phyloP scores from a whole-genome alignment of 495 filamentous ascomycete species.

The Annulohypoxylon moriforme region DNA sequence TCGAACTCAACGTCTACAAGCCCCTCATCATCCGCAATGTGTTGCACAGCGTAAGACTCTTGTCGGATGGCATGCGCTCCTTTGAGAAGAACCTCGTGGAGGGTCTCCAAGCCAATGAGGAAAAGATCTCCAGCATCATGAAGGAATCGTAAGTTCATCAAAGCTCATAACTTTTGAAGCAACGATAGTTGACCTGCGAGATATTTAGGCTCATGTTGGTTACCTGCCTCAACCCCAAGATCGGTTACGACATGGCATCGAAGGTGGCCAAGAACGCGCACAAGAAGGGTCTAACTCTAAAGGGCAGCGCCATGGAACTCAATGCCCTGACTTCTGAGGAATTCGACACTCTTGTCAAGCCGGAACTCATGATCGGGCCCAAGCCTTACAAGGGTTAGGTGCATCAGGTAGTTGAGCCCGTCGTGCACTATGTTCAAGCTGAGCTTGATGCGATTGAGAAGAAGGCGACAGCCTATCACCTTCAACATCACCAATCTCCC shows the following conservation, averaged over 20 bases:
- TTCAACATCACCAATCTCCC: conserved; percentile 25
- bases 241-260: conserved; percentile 97
- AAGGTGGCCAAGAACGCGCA: conserved; percentile 99
- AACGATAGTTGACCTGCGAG: conserved; percentile 19
- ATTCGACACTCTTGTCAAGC: conserved; percentile 89
- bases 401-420: conserved; percentile 41
- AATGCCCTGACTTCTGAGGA: conserved; percentile 89
- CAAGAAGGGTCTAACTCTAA: conserved; percentile 95
- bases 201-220: conserved; percentile 89
- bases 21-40: conserved; percentile 94
- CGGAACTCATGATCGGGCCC: conserved; percentile 97
- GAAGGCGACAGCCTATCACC: conserved; percentile 27
- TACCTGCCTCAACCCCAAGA: conserved; percentile 97
- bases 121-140: conserved; percentile 85
- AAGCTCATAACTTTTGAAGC: background rate
- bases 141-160: conserved; percentile 74
- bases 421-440: conserved; percentile 38
- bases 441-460: conserved; percentile 40
- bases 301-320: conserved; percentile 93
- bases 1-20: conserved; percentile 99
- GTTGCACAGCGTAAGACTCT: conserved; percentile 86
- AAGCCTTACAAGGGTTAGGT: conserved; percentile 63
- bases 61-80: conserved; percentile 91
- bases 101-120: conserved; percentile 92
- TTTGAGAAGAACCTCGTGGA: conserved; percentile 94